phyloP scores from a whole-genome alignment of 441 rosid genomes.

The Macaranga tanarius region DNA sequence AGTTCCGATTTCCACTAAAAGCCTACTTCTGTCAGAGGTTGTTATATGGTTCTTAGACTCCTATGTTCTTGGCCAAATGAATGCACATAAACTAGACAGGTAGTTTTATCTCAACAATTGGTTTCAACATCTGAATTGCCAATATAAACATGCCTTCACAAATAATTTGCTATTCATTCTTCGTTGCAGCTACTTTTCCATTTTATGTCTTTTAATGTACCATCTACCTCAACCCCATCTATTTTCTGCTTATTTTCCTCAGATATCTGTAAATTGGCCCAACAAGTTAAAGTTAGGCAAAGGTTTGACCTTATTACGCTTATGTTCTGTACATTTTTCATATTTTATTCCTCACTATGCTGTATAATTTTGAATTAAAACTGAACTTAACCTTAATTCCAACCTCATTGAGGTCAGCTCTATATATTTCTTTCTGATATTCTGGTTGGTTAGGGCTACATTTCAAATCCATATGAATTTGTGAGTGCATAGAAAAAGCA shows the following conservation, averaged over 20 bases:
- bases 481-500: background rate
- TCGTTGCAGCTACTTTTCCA: background rate
- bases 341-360: background rate
- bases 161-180: background rate
- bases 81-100: background rate
- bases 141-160: background rate
- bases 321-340: background rate
- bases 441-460: background rate
- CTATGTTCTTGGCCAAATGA: background rate
- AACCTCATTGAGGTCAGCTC: background rate
- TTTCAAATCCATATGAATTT: background rate
- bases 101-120: too few relatives aligned
- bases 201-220: background rate
- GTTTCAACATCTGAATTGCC: background rate
- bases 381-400: background rate
- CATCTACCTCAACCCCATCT: background rate
- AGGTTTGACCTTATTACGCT: conserved; percentile 48
- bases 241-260: conserved; percentile 13
- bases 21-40: background rate
- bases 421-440: background rate
- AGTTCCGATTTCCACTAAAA: background rate
- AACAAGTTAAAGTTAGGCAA: conserved; percentile 77
- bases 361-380: background rate
- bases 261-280: conserved; percentile 80
- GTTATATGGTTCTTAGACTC: background rate